Evolutionary conservation across 2,329 filamentous ascomycete species (phyloP).

Genomic region (Trichoderma atroviride): DNA sequence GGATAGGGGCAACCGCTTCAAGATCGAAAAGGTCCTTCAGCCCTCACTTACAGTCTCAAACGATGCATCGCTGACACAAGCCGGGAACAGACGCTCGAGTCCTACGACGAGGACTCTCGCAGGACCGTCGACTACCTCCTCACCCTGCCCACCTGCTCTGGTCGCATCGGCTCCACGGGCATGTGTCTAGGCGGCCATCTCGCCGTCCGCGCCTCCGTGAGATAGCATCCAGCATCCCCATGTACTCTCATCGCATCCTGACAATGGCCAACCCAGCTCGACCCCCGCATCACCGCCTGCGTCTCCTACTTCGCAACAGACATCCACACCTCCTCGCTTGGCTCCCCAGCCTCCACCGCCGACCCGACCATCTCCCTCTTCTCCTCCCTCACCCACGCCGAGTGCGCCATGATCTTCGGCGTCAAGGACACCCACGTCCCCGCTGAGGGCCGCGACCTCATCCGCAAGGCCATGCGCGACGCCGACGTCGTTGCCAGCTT

Average conservation of each 20-base stretch:
- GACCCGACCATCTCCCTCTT: conserved; percentile 38
- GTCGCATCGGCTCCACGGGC: conserved; percentile 75
- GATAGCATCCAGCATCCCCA: conserved; percentile 30
- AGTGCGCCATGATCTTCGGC: conserved; percentile 39
- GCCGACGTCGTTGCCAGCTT: too few relatives aligned
- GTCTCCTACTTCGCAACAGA: conserved; percentile 94
- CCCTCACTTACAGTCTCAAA: conserved; percentile 44
- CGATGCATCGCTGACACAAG: too few relatives aligned
- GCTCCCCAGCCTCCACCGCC: conserved; percentile 54
- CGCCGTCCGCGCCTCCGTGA: conserved; percentile 61
- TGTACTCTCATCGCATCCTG: conserved; percentile 40
- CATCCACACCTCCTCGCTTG: conserved; percentile 78
- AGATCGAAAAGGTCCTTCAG: conserved; percentile 69
- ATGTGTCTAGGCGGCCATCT: conserved; percentile 96
- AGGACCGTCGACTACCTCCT: too few relatives aligned
- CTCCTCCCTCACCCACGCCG: conserved; percentile 54
- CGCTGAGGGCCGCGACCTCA: conserved; percentile 46
- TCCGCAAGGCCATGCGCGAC: background rate
- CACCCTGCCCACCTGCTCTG: conserved; percentile 73
- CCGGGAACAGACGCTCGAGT: too few relatives aligned
- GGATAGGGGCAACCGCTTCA: conserved; percentile 83
- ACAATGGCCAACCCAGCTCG: conserved; percentile 63
- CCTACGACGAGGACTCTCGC: too few relatives aligned
- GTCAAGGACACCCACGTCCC: conserved; percentile 91
- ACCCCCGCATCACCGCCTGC: conserved; percentile 73